phyloP scores from a whole-genome alignment of 768 basidiomycete genomes.

The Mrakia blollopis region DNA sequence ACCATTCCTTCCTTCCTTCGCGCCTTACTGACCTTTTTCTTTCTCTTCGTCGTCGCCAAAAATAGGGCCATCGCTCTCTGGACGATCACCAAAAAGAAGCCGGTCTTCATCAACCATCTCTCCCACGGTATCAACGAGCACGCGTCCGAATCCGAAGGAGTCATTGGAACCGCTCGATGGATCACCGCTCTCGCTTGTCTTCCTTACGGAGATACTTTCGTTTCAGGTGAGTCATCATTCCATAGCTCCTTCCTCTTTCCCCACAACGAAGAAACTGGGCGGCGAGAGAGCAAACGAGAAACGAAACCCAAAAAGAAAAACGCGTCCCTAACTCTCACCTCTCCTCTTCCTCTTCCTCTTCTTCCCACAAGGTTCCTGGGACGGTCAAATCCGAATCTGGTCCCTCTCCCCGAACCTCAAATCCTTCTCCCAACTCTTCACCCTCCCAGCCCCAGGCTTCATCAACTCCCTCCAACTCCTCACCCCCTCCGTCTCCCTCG shows the following conservation, averaged over 20 bases:
- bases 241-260: not conserved
- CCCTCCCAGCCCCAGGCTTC: conserved; percentile 65
- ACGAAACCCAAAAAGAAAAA: too few species aligned
- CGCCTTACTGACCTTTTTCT: not conserved
- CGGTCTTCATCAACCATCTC: conserved; percentile 74
- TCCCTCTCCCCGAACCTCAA: conserved; percentile 72
- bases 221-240: conserved; percentile 59
- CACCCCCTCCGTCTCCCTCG: conserved; percentile 49
- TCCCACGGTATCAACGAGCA: conserved; percentile 80
- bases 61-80: conserved; percentile 83
- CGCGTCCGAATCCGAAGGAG: conserved; percentile 66
- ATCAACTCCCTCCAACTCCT: conserved; percentile 86
- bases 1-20: not conserved
- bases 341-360: not conserved
- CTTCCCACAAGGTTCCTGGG: conserved; percentile 72
- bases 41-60: not conserved
- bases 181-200: conserved; percentile 77
- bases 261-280: too few species aligned
- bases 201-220: conserved; percentile 85
- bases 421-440: conserved; percentile 63
- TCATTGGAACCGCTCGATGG: conserved; percentile 78
- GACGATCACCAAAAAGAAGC: conserved; percentile 90
- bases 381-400: conserved; percentile 85
- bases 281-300: not conserved
- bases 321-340: not conserved